phyloP scores from a whole-genome alignment of 768 basidiomycete genomes.

The Cystofilobasidium capitatum region DNA sequence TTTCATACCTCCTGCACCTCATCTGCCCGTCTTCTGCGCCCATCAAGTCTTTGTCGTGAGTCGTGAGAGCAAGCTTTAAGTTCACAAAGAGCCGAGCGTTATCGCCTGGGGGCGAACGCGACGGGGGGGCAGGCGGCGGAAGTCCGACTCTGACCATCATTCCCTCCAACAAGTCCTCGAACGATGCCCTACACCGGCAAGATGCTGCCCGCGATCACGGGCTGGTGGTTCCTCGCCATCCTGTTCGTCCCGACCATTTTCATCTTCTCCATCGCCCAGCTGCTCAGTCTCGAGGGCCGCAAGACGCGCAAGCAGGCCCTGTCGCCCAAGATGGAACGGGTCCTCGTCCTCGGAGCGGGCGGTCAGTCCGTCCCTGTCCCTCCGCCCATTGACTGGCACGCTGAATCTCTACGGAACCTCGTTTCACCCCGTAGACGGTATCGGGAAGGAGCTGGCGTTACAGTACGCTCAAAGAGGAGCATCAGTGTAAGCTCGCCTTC shows the following conservation, averaged over 20 bases:
- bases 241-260: neutral
- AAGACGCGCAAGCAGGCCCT: neutral
- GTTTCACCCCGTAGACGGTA: constrained; percentile 43
- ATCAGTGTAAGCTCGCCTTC: constrained; percentile 34
- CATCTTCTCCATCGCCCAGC: neutral
- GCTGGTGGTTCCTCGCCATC: neutral
- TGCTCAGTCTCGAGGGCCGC: neutral
- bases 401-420: neutral
- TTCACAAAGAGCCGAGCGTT: no score
- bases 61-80: no score
- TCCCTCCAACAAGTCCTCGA: no score
- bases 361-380: constrained; percentile 37
- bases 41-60: no score
- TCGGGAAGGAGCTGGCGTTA: constrained; percentile 61
- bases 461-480: constrained; percentile 69
- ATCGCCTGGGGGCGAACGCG: no score
- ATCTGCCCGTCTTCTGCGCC: no score
- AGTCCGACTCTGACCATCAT: no score
- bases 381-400: neutral
- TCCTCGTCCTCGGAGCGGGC: constrained; percentile 72
- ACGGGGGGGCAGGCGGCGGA: no score
- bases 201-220: neutral
- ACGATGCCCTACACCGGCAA: neutral
- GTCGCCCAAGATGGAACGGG: constrained; percentile 48
- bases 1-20: no score